Evolutionary conservation across 2,329 filamentous ascomycete species (phyloP).

Genomic region (Verticillium albo-atrum): DNA sequence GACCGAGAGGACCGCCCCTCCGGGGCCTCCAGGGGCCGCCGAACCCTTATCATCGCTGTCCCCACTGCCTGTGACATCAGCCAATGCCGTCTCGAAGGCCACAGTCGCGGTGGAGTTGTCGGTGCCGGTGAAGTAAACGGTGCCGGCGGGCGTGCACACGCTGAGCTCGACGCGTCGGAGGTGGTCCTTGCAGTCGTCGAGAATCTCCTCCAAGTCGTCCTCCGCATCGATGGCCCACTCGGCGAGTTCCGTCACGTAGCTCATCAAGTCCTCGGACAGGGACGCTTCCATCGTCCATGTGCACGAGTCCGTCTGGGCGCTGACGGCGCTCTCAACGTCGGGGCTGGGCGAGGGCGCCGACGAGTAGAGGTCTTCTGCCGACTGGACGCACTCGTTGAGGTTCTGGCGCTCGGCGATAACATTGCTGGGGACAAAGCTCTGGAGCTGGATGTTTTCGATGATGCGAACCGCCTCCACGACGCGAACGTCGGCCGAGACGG

Average conservation of each 20-base stretch:
- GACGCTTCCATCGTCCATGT: background rate
- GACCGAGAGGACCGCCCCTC: background rate
- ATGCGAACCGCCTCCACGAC: background rate
- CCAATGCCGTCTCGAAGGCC: background rate
- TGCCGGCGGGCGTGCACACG: background rate
- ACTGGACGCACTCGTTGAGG: background rate
- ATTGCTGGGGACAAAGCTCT: background rate
- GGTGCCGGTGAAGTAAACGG: background rate
- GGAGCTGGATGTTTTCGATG: background rate
- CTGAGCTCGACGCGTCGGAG: background rate
- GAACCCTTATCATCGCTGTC: background rate
- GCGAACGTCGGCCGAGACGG: background rate
- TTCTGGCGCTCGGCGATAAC: background rate
- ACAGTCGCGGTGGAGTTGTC: background rate
- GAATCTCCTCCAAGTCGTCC: background rate
- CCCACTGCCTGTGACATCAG: background rate
- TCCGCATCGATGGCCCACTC: background rate
- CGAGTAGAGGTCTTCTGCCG: background rate
- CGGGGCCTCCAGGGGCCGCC: background rate
- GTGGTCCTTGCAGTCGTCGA: background rate
- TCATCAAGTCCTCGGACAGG: background rate
- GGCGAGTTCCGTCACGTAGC: background rate
- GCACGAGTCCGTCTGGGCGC: background rate
- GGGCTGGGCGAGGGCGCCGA: background rate
- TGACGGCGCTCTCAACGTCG: background rate